A percentile compares a stretch with the other conserved stretches of the same genome.
phyloP scores from a whole-genome alignment of 352 stramenopile genomes.

The Phytophthora litchii region DNA sequence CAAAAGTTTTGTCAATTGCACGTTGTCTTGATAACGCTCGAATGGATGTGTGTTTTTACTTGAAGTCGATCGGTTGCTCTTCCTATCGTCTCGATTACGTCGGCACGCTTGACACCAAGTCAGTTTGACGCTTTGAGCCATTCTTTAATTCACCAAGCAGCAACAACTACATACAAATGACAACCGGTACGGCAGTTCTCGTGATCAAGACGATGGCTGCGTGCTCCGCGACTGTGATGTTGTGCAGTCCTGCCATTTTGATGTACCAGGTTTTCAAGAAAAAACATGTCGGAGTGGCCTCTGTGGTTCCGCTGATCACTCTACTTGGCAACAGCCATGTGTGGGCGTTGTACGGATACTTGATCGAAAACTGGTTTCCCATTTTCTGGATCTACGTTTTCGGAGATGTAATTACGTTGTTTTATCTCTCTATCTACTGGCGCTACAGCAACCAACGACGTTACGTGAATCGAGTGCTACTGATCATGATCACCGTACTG shows the following conservation, averaged over 20 bases:
- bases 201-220: slow-evolving; percentile 41
- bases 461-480: slow-evolving; percentile 28
- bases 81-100: slow-evolving; percentile 28
- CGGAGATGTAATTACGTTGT: slow-evolving; percentile 31
- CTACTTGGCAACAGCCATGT: slow-evolving; percentile 54
- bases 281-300: slow-evolving; percentile 45
- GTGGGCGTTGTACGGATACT: slow-evolving; percentile 41
- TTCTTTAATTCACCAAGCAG: slow-evolving; percentile 13
- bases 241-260: slow-evolving; percentile 46
- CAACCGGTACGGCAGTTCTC: slow-evolving; percentile 15
- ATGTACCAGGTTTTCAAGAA: slow-evolving; percentile 42
- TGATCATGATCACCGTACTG: slow-evolving; percentile 22
- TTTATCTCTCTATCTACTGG: slow-evolving; percentile 40
- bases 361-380: slow-evolving; percentile 47
- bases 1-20: no score
- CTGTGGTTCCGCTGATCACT: slow-evolving; percentile 55
- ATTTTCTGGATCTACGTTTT: slow-evolving; percentile 48
- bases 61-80: slow-evolving; percentile 8
- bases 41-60: neutral
- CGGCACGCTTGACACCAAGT: neutral
- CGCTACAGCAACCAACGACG: slow-evolving; percentile 29
- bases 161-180: slow-evolving; percentile 21
- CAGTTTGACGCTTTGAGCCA: slow-evolving; percentile 4
- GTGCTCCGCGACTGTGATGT: slow-evolving; percentile 41
- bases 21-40: no score